Base-by-base conservation (phyloP, 2,329 filamentous ascomycete species). In the Rasamsonia emersonii region DNA sequence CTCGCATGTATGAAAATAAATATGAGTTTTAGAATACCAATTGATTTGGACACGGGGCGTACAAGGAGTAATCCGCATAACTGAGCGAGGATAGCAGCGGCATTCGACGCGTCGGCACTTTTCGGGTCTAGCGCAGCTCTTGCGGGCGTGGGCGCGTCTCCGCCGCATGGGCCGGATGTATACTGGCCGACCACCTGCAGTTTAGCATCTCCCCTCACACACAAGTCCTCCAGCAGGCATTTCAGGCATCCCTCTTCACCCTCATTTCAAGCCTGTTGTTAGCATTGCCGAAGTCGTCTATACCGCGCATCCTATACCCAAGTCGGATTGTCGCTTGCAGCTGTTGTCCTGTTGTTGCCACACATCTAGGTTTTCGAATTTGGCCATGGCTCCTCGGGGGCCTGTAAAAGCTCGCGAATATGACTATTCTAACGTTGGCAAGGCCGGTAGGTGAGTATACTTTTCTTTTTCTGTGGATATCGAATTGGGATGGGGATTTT, bases 361-460 rank as follows among this genome's bases (percentile, higher is more conserved):
- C 10, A 21, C 21, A 32, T 33, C 26, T 25, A 41, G 37, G 28
- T 25, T 20, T 41, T 18, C n/a, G 17, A 20, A 42, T 38, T 38
- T 35, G 30, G 48, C 32, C 30, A 61, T 58, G 45, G 57, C 59
- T 49, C 54, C 56, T 39, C 53, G 61, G 42, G 56, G 54, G 36
- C 50, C 53, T 28, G 46, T 49, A 23, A 64, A 63, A 47, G 45
- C 56, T 37, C 62, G 62, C 50, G 62, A 65, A 32, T 60, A 60
- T 43, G 62, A 68, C 40, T 68, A 62, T 41, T 64, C 62, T 23
- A 64, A 65, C 40, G 54, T 68, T 30, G 65, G 65, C 20, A 65
- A 59, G 38, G 51, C 53, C 33, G 65, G 65, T 54, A 60, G 64
- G 64, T 67, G 35, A 51, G 47, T 38, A 19, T 39, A 5, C 18